phyloP scores from a whole-genome alignment of 768 basidiomycete genomes.

The Gelatoporia subvermispora region DNA sequence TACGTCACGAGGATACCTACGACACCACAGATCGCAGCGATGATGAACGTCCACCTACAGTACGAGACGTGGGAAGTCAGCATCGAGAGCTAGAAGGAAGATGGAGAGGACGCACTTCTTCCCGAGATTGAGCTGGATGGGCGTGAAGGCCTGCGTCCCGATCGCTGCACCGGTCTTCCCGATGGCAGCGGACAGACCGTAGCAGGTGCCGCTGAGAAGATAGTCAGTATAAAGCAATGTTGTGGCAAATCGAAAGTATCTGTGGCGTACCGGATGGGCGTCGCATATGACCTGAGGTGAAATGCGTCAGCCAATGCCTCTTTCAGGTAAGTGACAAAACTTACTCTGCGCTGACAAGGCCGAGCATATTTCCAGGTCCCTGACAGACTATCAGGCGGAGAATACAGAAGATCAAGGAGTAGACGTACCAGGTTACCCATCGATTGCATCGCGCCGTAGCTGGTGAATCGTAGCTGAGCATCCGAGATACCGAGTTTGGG shows the following conservation, averaged over 20 bases:
- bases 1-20: conserved; percentile 60
- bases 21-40: conserved; percentile 64
- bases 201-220: conserved; percentile 53
- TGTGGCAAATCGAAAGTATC: neutral
- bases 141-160: conserved; percentile 67
- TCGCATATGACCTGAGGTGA: conserved; percentile 49
- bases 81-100: neutral
- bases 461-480: conserved; percentile 18
- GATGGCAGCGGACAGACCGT: conserved; percentile 62
- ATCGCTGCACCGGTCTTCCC: conserved; percentile 72
- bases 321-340: conserved; percentile 14
- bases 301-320: neutral
- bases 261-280: conserved; percentile 48
- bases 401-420: neutral
- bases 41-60: conserved; percentile 60
- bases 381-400: conserved; percentile 18
- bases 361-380: conserved; percentile 72
- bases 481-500: neutral
- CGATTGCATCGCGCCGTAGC: conserved; percentile 71
- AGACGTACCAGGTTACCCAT: conserved; percentile 56
- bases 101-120: conserved; percentile 38
- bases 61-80: neutral
- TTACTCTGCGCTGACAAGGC: conserved; percentile 62
- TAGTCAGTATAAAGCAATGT: conserved; percentile 2
- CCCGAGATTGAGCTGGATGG: conserved; percentile 63